Evolutionary conservation across 148 eudicot genomes (phyloP).

Genomic region (Camellia japonica): DNA sequence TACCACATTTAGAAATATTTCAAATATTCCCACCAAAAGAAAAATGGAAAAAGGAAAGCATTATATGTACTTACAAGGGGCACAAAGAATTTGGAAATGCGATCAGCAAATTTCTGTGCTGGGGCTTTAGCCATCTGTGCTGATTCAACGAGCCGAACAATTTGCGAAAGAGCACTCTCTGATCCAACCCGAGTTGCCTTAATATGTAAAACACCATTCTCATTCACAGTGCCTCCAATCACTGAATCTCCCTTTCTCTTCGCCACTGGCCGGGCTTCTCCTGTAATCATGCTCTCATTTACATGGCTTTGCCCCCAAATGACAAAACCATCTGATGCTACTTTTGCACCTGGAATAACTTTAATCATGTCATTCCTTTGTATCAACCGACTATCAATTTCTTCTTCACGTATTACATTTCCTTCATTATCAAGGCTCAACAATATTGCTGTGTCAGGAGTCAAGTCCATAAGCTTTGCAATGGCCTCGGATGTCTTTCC

Average conservation of each 20-base stretch:
- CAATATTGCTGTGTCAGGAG: constrained; percentile 78
- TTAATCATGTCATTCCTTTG: constrained; percentile 82
- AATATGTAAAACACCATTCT: constrained; percentile 82
- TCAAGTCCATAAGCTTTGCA: constrained; percentile 92
- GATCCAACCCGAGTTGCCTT: constrained; percentile 89
- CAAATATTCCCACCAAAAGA: too few species aligned
- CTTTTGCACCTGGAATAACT: constrained; percentile 84
- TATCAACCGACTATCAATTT: constrained; percentile 79
- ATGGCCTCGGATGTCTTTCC: constrained; percentile 97
- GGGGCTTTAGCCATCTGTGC: constrained; percentile 99
- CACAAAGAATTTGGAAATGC: constrained; percentile 81
- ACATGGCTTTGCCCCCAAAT: constrained; percentile 92
- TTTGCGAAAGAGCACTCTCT: constrained; percentile 94
- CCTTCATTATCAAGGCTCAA: constrained; percentile 57
- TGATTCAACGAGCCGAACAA: constrained; percentile 91
- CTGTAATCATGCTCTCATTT: constrained; percentile 95
- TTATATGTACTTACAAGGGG: constrained; percentile 57
- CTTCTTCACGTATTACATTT: constrained; percentile 64
- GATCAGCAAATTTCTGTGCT: constrained; percentile 91
- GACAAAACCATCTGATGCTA: constrained; percentile 90
- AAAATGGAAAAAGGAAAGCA: neutral
- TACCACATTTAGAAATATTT: too few species aligned
- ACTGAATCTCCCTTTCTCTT: constrained; percentile 81
- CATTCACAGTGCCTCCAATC: constrained; percentile 93
- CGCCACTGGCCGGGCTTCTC: constrained; percentile 89